Evolutionary conservation across 2,329 filamentous ascomycete genomes (phyloP).

Genomic region (Periconia sp.): DNA sequence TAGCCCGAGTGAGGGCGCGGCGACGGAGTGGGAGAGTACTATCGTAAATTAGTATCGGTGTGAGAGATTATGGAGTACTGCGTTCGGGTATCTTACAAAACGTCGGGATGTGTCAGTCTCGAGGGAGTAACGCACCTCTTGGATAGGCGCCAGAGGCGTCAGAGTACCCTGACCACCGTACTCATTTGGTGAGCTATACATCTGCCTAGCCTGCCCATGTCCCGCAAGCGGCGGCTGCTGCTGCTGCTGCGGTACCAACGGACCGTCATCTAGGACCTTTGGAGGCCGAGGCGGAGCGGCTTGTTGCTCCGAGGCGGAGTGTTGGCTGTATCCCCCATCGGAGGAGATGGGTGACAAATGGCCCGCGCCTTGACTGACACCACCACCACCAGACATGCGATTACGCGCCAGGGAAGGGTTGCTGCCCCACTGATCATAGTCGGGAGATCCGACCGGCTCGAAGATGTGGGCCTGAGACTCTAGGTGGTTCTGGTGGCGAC

Average conservation of each 20-base stretch:
- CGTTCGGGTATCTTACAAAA: slow-evolving; percentile 15
- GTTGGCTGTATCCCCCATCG: slow-evolving; percentile 45
- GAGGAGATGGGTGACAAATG: slow-evolving; percentile 46
- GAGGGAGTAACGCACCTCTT: slow-evolving; percentile 57
- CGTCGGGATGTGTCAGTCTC: slow-evolving; percentile 51
- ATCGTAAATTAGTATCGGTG: slow-evolving; percentile 17
- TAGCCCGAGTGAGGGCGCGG: slow-evolving; percentile 34
- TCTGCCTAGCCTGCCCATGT: slow-evolving; percentile 45
- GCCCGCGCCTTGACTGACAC: slow-evolving; percentile 35
- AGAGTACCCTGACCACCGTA: slow-evolving; percentile 44
- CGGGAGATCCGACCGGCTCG: slow-evolving; percentile 51
- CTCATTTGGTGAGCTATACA: slow-evolving; percentile 46
- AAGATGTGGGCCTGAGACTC: slow-evolving; percentile 76
- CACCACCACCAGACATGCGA: slow-evolving; percentile 43
- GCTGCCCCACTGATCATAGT: slow-evolving; percentile 57
- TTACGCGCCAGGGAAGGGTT: slow-evolving; percentile 50
- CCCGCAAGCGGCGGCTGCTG: slow-evolving; percentile 48
- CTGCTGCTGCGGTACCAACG: slow-evolving; percentile 62
- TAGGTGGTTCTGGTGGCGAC: slow-evolving; percentile 74
- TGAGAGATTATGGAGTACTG: neutral
- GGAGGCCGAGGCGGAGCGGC: slow-evolving; percentile 56
- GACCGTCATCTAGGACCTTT: slow-evolving; percentile 63
- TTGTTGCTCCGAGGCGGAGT: slow-evolving; percentile 47
- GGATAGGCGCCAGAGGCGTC: slow-evolving; percentile 56
- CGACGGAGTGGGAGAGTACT: slow-evolving; percentile 42